phyloP scores from a whole-genome alignment of 2,329 filamentous ascomycete species.

The Fusarium xyrophilum region DNA sequence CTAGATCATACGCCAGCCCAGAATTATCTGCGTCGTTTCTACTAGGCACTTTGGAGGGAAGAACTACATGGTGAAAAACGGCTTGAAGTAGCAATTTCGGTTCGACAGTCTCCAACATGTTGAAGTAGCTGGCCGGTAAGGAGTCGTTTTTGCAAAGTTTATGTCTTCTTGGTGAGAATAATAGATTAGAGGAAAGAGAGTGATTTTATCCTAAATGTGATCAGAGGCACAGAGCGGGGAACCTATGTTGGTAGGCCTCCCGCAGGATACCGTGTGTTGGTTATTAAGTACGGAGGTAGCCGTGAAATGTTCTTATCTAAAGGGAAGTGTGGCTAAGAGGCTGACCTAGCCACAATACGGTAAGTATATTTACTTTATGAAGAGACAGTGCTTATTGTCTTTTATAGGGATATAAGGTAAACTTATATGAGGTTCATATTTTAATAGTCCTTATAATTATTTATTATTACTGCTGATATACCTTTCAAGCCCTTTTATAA shows the following conservation, averaged over 20 bases:
- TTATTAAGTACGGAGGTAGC: rapidly evolving
- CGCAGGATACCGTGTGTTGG: neutral
- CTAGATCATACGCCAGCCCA: constrained; percentile 5
- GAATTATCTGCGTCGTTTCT: constrained; percentile 6
- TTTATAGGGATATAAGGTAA: no score
- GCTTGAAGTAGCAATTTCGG: neutral
- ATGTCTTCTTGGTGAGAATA: rapidly evolving
- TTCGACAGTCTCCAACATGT: neutral
- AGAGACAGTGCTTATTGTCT: no score
- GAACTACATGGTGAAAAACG: constrained; percentile 36
- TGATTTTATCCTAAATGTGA: neutral
- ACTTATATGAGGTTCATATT: no score
- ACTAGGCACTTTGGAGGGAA: constrained; percentile 31
- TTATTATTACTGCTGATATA: no score
- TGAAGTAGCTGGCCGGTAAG: neutral
- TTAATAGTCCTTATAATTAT: no score
- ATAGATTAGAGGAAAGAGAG: neutral
- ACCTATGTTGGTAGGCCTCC: neutral
- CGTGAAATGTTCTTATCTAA: no score
- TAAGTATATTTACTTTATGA: no score
- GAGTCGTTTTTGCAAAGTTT: rapidly evolving
- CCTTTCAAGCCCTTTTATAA: no score
- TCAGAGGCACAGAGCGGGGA: neutral
- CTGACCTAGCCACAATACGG: neutral
- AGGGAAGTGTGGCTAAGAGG: neutral